phyloP scores from a whole-genome alignment of 176 grass and related monocot genomes.

The Zoysia pacifica region DNA sequence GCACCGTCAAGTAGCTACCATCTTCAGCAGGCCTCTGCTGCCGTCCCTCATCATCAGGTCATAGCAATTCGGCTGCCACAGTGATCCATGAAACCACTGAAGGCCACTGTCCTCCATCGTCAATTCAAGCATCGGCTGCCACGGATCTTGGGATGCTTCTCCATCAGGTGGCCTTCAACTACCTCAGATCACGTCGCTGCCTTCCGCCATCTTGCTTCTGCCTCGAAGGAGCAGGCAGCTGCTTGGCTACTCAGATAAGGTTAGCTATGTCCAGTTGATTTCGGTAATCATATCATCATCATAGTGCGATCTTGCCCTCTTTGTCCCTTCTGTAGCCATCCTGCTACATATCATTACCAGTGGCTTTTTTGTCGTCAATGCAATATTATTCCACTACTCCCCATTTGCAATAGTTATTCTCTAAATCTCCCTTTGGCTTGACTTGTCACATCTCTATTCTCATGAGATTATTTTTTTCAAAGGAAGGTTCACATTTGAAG shows the following conservation, averaged over 20 bases:
- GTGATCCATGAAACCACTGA: no score
- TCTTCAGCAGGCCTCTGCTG: no score
- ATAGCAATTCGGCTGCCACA: no score
- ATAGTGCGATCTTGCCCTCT: background rate
- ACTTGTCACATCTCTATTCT: background rate
- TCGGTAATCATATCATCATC: background rate
- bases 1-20: no score
- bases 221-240: no score
- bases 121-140: no score
- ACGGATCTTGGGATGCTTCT: no score
- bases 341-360: background rate
- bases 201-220: background rate
- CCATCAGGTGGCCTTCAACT: no score
- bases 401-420: background rate
- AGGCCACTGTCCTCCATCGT: no score
- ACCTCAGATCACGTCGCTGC: no score
- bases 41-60: no score
- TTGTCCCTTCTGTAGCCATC: background rate
- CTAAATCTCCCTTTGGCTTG: background rate
- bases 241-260: background rate
- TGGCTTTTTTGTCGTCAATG: background rate
- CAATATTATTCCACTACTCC: background rate
- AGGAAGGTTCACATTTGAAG: background rate
- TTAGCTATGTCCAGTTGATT: background rate
- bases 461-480: background rate